phyloP scores from a whole-genome alignment of 1,139 yeast genomes.

The Candida mesenterica region DNA sequence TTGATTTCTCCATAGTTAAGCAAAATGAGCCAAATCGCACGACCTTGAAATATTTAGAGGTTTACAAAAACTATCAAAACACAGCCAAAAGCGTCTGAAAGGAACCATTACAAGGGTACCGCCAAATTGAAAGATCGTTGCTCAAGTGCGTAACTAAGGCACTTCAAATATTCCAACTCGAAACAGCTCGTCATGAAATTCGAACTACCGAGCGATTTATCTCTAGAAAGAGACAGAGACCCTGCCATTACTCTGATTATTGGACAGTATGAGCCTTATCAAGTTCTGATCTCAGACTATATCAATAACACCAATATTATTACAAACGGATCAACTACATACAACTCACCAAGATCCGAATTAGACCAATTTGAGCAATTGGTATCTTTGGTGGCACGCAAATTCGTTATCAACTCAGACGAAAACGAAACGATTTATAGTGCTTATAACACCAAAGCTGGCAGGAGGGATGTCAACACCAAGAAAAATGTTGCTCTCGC shows the following conservation, averaged over 20 bases:
- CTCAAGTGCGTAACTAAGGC: too few relatives aligned
- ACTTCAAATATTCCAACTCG: too few relatives aligned
- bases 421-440: background rate
- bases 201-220: conserved; percentile 11
- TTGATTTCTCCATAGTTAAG: too few relatives aligned
- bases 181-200: conserved; percentile 10
- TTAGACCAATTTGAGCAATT: conserved; percentile 4
- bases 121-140: too few relatives aligned
- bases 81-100: too few relatives aligned
- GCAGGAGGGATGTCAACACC: background rate
- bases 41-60: too few relatives aligned
- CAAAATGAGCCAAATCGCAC: too few relatives aligned
- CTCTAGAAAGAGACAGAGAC: conserved; percentile 6
- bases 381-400: background rate
- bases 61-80: too few relatives aligned
- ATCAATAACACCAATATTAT: background rate
- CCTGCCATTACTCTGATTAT: background rate
- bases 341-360: background rate
- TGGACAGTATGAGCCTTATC: background rate
- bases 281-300: background rate
- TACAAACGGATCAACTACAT: background rate
- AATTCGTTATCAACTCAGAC: conserved; percentile 2
- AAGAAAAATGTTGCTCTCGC: background rate
- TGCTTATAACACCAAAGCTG: background rate
- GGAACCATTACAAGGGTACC: too few relatives aligned